A percentile compares a stretch with the other conserved stretches of the same genome.
Conservation (phyloP, 2,329 filamentous ascomycete species). For the Botrytis medusae region DNA sequence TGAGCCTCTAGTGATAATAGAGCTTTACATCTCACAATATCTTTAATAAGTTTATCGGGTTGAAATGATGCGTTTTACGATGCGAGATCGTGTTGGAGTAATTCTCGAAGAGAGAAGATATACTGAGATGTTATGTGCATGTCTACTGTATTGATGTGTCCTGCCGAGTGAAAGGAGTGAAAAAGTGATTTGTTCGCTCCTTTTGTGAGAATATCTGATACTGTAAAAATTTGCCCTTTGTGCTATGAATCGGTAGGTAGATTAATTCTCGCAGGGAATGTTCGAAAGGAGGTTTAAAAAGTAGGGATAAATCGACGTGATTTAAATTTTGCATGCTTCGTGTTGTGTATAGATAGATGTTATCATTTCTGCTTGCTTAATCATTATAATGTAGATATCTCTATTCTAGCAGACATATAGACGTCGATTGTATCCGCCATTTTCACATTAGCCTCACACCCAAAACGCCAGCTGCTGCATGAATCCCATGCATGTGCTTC, state of each 20-base stretch:
- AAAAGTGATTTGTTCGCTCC: background rate
- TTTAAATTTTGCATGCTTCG: background rate
- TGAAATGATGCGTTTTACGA: background rate
- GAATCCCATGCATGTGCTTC: background rate
- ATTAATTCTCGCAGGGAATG: background rate
- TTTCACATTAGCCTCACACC: background rate
- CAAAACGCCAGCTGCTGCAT: background rate
- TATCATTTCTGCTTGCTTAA: background rate
- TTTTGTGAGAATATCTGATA: background rate
- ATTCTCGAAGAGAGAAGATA: background rate
- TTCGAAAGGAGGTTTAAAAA: background rate
- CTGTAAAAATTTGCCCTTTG: accelerated
- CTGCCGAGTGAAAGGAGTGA: background rate
- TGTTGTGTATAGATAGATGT: background rate
- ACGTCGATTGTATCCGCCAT: background rate
- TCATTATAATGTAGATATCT: background rate
- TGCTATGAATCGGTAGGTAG: background rate
- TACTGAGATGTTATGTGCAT: background rate
- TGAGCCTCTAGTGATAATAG: background rate
- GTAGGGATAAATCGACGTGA: background rate
- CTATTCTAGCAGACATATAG: background rate
- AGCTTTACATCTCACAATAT: background rate
- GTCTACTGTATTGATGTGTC: background rate
- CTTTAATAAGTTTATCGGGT: background rate
- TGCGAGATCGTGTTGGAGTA: background rate